Evolutionary conservation across 225 moss, liverwort and hornwort species (phyloP).

Genomic region (Physcomitrellopsis africana): DNA sequence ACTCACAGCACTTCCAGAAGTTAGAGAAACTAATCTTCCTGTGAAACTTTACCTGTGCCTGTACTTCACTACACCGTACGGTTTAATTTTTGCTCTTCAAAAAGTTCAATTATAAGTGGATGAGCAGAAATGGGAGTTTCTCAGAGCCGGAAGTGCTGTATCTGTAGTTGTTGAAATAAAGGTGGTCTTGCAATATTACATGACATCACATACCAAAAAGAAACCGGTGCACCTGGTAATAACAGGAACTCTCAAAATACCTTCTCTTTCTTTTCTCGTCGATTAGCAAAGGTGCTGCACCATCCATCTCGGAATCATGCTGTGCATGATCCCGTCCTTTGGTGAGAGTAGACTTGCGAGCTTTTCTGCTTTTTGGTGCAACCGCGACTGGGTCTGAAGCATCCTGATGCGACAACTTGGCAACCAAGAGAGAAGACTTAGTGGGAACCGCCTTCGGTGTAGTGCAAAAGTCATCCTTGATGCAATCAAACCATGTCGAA

Average conservation of each 20-base stretch:
- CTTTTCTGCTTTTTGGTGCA: constrained; percentile 37
- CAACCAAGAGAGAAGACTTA: background rate
- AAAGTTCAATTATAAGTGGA: too few species aligned
- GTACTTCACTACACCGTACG: too few species aligned
- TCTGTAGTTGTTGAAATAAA: too few species aligned
- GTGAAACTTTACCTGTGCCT: background rate
- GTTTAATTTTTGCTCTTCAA: too few species aligned
- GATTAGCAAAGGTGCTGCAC: constrained; percentile 35
- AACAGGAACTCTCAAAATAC: constrained; percentile 16
- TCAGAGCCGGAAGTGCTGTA: too few species aligned
- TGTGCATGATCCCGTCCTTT: constrained; percentile 31
- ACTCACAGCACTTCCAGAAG: constrained; percentile 36
- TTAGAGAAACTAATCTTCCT: constrained; percentile 20
- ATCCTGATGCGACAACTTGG: background rate
- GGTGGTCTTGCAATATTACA: too few species aligned
- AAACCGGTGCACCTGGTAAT: background rate
- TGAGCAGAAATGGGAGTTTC: too few species aligned
- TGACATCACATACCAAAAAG: too few species aligned
- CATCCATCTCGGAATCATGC: constrained; percentile 47
- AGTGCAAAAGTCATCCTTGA: constrained; percentile 33
- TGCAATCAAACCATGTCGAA: constrained; percentile 27
- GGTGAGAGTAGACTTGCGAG: constrained; percentile 33
- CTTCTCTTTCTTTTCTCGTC: constrained; percentile 61
- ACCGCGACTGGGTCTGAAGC: background rate
- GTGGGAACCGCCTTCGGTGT: background rate